Base-by-base conservation (phyloP, 1,284 basidiomycete species). In the Leccinum pachyderme region DNA sequence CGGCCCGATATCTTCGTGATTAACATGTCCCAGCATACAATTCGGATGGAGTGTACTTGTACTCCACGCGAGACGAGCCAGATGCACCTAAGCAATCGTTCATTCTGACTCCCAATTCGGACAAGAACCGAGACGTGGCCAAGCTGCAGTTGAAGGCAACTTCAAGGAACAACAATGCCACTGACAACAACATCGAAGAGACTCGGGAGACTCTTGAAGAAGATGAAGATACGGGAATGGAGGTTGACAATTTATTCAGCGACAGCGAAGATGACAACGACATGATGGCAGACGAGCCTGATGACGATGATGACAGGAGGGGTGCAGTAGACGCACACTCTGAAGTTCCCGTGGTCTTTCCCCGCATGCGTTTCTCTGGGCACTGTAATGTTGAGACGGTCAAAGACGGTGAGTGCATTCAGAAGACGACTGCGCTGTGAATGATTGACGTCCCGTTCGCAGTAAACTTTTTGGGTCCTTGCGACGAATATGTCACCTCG, bases 401-500 rank as follows among this genome's bases (percentile, higher is more conserved):
- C 53, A 98, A 97, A 72, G 95, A 97, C 70, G 91, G 93, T 91
- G 61, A 69, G 85, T 67, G 51, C 49, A 41, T n/a, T 49, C 33
- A 43, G 12, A 37, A 28, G 13, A 45, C 29, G 31, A 47, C 28
- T 49, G 24, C 5, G 18, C 27, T 33, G 50, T 46, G 45, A 24
- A 52, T 41, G 15, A 52, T 44, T 49, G 45, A 37, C 47, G 25
- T 33, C 48, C 55, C 27, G 41, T 44, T 44, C 31, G n/a, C 47
- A 93, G 92, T 93, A 44, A 94, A 92, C 68, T 95, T 93, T 66
- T 72, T 94, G 33, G 93, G 92, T 0, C 83, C 86, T 4, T 71
- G 74, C 35, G 90, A 94, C 58, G 85, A 93, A 68, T 90, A 81
- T 57, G 81, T 97, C 32, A 78, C 84, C 7, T 93, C 90, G n/a